phyloP scores from a whole-genome alignment of 2,329 filamentous ascomycete species.

The Trichoderma atroviride region DNA sequence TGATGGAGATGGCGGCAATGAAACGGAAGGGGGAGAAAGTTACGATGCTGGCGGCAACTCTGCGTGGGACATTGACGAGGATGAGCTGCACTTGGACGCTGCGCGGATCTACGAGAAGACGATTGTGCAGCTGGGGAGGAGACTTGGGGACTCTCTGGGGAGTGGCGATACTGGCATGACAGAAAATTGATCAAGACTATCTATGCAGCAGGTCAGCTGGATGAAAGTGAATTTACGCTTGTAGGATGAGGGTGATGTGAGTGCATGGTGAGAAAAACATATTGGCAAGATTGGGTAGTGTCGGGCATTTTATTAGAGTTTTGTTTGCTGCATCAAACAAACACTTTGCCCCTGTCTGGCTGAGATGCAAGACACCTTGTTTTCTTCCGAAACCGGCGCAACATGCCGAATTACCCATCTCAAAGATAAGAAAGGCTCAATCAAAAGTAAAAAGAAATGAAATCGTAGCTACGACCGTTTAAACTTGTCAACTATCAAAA shows the following conservation, averaged over 20 bases:
- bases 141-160: slow-evolving; percentile 53
- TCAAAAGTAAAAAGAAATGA: neutral
- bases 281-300: neutral
- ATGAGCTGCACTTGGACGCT: slow-evolving; percentile 67
- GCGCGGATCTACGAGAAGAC: slow-evolving; percentile 80
- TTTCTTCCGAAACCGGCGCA: too few relatives aligned
- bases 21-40: slow-evolving; percentile 43
- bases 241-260: neutral
- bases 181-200: neutral
- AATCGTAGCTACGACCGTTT: neutral
- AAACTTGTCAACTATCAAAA: neutral
- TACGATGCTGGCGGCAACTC: slow-evolving; percentile 31
- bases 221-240: neutral
- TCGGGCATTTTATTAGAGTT: neutral
- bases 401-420: neutral
- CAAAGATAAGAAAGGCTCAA: neutral
- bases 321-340: neutral
- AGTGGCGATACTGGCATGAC: neutral
- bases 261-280: neutral
- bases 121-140: slow-evolving; percentile 71
- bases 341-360: neutral
- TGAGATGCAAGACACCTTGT: too few relatives aligned
- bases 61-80: slow-evolving; percentile 48
- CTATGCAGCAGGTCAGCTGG: neutral
- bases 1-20: slow-evolving; percentile 44